phyloP scores from a whole-genome alignment of 2,329 filamentous ascomycete species.

The Pseudogymnoascus sp. region DNA sequence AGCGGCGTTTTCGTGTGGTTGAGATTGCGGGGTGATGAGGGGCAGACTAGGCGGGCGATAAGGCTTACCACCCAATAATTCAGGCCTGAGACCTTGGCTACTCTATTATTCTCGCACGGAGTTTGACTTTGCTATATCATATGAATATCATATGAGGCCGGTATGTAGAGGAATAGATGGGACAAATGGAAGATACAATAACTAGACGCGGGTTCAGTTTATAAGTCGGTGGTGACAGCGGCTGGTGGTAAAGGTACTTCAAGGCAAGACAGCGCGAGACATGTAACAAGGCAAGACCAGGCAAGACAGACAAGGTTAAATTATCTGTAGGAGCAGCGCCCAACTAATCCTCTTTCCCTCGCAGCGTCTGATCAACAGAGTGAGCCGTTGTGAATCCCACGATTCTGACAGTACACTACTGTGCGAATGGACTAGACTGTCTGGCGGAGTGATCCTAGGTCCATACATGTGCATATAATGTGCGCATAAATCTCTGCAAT shows the following conservation, averaged over 20 bases:
- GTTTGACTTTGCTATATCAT: neutral
- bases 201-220: neutral
- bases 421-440: neutral
- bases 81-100: neutral
- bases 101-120: neutral
- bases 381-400: neutral
- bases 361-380: neutral
- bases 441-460: neutral
- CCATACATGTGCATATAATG: slow-evolving; percentile 3
- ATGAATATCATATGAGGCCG: neutral
- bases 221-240: neutral
- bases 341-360: neutral
- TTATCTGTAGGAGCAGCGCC: neutral
- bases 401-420: neutral
- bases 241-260: neutral
- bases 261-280: neutral
- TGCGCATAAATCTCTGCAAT: neutral
- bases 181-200: neutral
- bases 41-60: slow-evolving; percentile 5
- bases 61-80: slow-evolving; percentile 2
- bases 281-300: neutral
- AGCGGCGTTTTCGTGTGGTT: neutral
- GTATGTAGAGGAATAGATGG: too few relatives aligned
- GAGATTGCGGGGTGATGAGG: slow-evolving; percentile 4
- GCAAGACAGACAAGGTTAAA: neutral